Base-by-base conservation (phyloP, 352 stramenopile species). In the Pythium biforme region DNA sequence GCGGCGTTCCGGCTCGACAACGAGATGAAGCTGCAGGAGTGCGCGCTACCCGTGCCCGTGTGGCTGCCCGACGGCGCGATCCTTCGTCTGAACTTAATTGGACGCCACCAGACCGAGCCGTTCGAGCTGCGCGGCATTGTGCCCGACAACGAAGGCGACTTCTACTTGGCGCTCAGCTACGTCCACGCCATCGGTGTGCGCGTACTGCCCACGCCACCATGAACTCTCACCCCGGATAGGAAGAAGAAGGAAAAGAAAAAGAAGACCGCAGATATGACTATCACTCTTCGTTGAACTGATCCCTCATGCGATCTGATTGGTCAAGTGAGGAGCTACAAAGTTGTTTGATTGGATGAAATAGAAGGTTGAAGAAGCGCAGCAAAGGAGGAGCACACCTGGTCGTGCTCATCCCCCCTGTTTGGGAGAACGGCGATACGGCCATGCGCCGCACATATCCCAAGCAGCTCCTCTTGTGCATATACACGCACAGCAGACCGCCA, bases 141-240 rank as follows among this genome's bases (percentile, higher is more conserved):
- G 64, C 56, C 77, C 19, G 67, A 67, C 1, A 17, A 41, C n/a
- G 46, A 49, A 17, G 68, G 71, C 31, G 71, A 79, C 17, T 92
- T 90, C 55, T 92, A 90, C 56, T 79, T 71, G 54, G 90, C 81
- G 27, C 74, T 92, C 48, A 92, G 79, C 60, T 89, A 83, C 64
- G 79, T 90, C 39, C 66, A 68, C 31, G 74, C 60, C 19, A 14
- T 59, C 6, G 56, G 56, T 19, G 46, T 55, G 14, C 19, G 12
- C 15, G 37, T 20, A 5, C 5, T 4, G 23, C 22, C 20, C 26
- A 50, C 51, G 3, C 31, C 31, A 12, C 31, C 31, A 37, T 37
- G 31, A 37, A 2, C 31, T n/a, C n/a, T n/a, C n/a, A 34, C 5
- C 5, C 5, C 5, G 31, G 10, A 34, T 5, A 34, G 10, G 37